Evolutionary conservation across 2,329 filamentous ascomycete species (phyloP), one percentile per base, ranked within the genome.

Genomic region (Colletotrichum filicis): DNA sequence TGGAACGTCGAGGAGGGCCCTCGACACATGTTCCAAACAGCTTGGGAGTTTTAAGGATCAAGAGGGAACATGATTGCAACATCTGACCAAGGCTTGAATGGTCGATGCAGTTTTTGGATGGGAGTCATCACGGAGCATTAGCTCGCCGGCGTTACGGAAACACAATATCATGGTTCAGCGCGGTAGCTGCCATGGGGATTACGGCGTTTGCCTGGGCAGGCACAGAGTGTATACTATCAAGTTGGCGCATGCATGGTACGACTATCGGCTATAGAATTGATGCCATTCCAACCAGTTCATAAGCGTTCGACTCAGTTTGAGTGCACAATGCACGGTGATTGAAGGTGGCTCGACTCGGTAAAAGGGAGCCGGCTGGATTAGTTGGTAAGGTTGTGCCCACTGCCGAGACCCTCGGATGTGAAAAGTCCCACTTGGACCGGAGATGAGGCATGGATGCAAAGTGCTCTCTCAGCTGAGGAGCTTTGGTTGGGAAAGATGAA

Each of bases 21-120:
- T 49, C 19, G 42, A 49, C 42, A 30, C 24, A 24, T 16, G 19
- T 35, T 22, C 32, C 30, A 2, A 1, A 58, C 22, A 62, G 58
- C 60, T 74, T 63, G 73, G 42, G 73, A 74, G 73, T 74, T 74
- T 62, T n/a, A 53, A 26, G 66, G 37, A 32, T 52, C n/a, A 37
- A 19, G 42, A 24, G 49, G 57, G 28, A 53, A 62, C 49, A 37
- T 11, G 19, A 26, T 37, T 24, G 57, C 53, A 58, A 56, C 69
- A 68, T 53, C 24, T 66, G 46, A 32, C 26, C 59, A 58, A 57
- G 57, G 55, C 62, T 57, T 22, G 49, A 32, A 16, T 37, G 30
- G 53, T 63, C 68, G 58, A 46, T 59, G 28, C 32, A 53, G 69
- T 67, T 32, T 55, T 22, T 59, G 42, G 57, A 35, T 62, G 14